Base-by-base conservation (phyloP, 139 green algal species). In the Chlamydomonas applanata region DNA sequence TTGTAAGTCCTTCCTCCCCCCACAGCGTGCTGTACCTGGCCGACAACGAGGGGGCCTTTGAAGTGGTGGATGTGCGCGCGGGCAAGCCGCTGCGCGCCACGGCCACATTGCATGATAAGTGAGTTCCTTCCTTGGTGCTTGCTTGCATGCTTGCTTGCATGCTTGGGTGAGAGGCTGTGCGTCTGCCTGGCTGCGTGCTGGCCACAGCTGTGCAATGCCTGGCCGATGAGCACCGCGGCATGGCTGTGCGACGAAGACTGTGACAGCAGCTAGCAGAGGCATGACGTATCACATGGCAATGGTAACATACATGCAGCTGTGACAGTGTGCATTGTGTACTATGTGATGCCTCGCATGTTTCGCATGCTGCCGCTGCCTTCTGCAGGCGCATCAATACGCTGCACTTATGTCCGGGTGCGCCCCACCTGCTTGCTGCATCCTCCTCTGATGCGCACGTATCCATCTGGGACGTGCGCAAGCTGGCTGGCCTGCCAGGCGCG, bases 371-470 rank as follows among this genome's bases (percentile, higher is more conserved):
- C n/a, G n/a, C n/a, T n/a, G n/a, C n/a, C n/a, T n/a, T n/a, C n/a
- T 27, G 65, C 76, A 88, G 78, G 40, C 91, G 91, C 77, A 76
- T 94, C 72, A 93, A 92, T 72, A 89, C 84, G 1, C 40, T 90
- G 19, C 61, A 83, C 59, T 13, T 79, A 40, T 72, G 79, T 46
- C 72, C 78, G 30, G 36, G 35, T 1, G 19, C 9, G 4, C 19
- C 11, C 4, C 34, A n/a, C 16, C 78, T 79, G 56, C 57, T 83
- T 1, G 68, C 72, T 22, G 49, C 67, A 49, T 22, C 19, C 5
- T 60, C 4, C 66, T 49, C 14, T 27, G 14, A 57, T 72, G 66
- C 36, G 14, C 68, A 73, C 24, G 45, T 44, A 34, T 29, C 22
- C 62, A 70, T 94, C 22, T 94, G 83, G 83, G 90, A 95, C 69